Percentiles rank a stretch among this genome's conserved stretches.
Evolutionary conservation across 2,329 filamentous ascomycete genomes (phyloP).

Genomic region (Calonectria pauciramosa): DNA sequence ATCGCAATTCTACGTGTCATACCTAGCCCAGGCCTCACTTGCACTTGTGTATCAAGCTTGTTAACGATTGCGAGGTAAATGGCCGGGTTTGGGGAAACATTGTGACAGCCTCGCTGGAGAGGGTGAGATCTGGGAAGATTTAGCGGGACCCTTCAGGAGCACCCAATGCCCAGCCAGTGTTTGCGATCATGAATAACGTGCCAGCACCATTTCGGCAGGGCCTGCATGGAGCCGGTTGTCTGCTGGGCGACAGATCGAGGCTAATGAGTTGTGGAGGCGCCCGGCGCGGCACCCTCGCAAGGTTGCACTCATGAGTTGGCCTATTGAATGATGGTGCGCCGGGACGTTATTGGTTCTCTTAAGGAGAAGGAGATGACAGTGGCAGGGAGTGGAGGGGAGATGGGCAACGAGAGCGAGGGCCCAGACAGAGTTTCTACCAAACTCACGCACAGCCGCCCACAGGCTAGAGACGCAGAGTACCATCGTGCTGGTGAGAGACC

Average conservation of each 20-base stretch:
- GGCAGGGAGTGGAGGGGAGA: constrained; percentile 1
- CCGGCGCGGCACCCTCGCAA: constrained; percentile 2
- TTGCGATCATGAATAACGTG: not conserved
- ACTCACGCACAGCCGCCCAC: not conserved
- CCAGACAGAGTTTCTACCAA: constrained; percentile 10
- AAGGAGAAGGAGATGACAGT: not conserved
- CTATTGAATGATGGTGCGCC: not conserved
- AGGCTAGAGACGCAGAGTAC: not conserved
- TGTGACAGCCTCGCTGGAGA: constrained; percentile 1
- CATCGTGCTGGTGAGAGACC: constrained; percentile 10
- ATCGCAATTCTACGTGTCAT: not conserved
- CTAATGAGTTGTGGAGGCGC: constrained; percentile 25
- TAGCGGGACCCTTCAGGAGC: constrained; percentile 16
- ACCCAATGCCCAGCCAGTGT: constrained; percentile 1
- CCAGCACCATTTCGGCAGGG: constrained; percentile 1
- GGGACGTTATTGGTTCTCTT: not conserved
- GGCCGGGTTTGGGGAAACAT: constrained; percentile 3
- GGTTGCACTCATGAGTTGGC: not conserved
- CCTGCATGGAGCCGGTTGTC: constrained; percentile 10
- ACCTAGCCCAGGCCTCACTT: not conserved
- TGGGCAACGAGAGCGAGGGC: not conserved
- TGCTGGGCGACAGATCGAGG: constrained; percentile 27
- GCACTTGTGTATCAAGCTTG: not conserved
- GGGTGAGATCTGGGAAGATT: constrained; percentile 25
- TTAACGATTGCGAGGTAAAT: constrained; percentile 2